Percentiles rank a stretch among this genome's conserved stretches.
These are phyloP conservation scores for Melampsora americana DNA, from an alignment of 1,284 basidiomycete genomes.

Conservation along the genomic window DNA sequence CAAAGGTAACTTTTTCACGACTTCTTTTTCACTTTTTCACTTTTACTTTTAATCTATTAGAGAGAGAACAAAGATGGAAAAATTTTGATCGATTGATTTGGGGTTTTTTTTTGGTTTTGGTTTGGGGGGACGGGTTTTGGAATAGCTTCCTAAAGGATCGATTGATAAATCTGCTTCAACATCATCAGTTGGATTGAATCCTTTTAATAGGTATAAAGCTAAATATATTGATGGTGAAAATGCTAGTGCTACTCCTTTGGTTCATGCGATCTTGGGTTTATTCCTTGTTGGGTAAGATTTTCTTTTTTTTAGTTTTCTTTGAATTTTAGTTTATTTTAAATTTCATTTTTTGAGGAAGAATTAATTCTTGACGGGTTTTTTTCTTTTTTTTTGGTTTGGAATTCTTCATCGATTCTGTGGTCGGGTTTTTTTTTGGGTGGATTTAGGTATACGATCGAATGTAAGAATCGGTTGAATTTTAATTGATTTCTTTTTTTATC, in stretches of 20 bases:
- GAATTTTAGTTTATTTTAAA: too few species aligned
- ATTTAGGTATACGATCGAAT: constrained; percentile 38
- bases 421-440: neutral
- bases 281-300: constrained; percentile 52
- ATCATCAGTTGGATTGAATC: constrained; percentile 47
- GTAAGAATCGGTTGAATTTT: constrained; percentile 9
- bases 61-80: too few species aligned
- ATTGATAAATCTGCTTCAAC: constrained; percentile 46
- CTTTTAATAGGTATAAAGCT: constrained; percentile 51
- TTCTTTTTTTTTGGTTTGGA: neutral
- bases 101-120: too few species aligned
- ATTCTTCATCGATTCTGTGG: neutral
- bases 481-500: neutral
- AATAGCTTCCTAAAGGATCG: constrained; percentile 52
- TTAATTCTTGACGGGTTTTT: neutral
- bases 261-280: constrained; percentile 48
- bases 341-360: neutral
- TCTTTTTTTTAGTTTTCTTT: constrained; percentile 26
- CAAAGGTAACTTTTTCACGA: constrained; percentile 46
- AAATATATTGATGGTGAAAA: constrained; percentile 51
- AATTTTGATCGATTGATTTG: too few species aligned
- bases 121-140: too few species aligned
- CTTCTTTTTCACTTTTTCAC: neutral
- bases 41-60: neutral
- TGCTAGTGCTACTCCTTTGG: constrained; percentile 51